phyloP scores from a whole-genome alignment of 2,329 filamentous ascomycete genomes.

The Malbranchea zuffiana region DNA sequence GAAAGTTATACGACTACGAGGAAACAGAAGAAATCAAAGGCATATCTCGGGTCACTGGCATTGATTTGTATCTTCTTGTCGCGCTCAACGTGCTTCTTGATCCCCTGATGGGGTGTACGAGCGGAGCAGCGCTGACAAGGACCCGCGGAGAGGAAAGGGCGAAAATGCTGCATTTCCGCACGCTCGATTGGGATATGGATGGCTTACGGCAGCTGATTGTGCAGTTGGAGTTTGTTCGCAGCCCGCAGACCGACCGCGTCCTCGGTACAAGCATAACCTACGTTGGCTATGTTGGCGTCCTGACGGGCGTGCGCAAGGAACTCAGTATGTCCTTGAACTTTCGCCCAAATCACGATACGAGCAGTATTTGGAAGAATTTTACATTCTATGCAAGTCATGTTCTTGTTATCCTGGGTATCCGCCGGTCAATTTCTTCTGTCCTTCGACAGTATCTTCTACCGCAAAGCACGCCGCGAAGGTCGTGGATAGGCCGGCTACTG shows the following conservation, averaged over 20 bases:
- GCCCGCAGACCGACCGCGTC: slow-evolving; percentile 24
- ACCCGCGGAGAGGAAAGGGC: slow-evolving; percentile 14
- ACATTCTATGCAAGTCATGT: slow-evolving; percentile 26
- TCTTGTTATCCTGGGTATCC: slow-evolving; percentile 44
- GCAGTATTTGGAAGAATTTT: slow-evolving; percentile 13
- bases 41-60: slow-evolving; percentile 40
- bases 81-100: slow-evolving; percentile 54
- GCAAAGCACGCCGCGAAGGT: slow-evolving; percentile 4
- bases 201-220: slow-evolving; percentile 40
- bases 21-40: slow-evolving; percentile 53
- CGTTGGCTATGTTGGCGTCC: slow-evolving; percentile 40
- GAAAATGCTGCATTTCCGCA: slow-evolving; percentile 32
- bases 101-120: slow-evolving; percentile 55
- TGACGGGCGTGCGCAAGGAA: slow-evolving; percentile 39
- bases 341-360: slow-evolving; percentile 26
- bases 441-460: slow-evolving; percentile 38
- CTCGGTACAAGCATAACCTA: slow-evolving; percentile 40
- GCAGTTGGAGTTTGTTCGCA: slow-evolving; percentile 40
- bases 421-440: slow-evolving; percentile 44
- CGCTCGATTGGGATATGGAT: slow-evolving; percentile 47
- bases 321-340: slow-evolving; percentile 43
- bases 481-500: slow-evolving; percentile 4
- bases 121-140: slow-evolving; percentile 35
- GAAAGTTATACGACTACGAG: slow-evolving; percentile 42
- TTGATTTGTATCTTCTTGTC: slow-evolving; percentile 51